Base-by-base conservation (phyloP, 345 rosid genomes). In the Erucastrum elatum region DNA sequence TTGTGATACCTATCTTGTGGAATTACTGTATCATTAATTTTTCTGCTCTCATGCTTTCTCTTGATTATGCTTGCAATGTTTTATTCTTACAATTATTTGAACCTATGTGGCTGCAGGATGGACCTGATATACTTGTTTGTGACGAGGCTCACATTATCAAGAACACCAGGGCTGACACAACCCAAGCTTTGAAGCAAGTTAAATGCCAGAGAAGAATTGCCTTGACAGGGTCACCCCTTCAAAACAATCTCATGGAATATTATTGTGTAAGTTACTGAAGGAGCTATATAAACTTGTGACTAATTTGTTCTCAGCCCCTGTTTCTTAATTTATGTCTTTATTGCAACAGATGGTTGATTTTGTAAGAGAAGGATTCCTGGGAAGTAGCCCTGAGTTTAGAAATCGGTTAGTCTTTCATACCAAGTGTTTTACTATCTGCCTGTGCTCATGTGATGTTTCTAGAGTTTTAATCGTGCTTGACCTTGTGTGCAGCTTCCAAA, bases 331-430 rank as follows among this genome's bases (percentile, higher is more conserved):
- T 61, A 44, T 80, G 70, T 27, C 81, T 77, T 66, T 39, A 82
- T 35, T 87, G 79, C 65, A 59, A 84, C 91, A 96, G 99, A 96
- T 96, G 99, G 99, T 96, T 84, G 99, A 96, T 85, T 96, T 96
- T 84, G 99, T 96, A 17, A 86, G 99, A 88, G 99, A 96, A 89
- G 99, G 99, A 84, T 96, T 96, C 83, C 91, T 96, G 71, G 99
- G 99, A 53, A 93, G 98, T 89, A 96, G 99, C 82, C 97, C 89
- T 29, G 99, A 96, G 85, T 93, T 93, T 84, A 85, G 98, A 84
- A 96, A 96, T 80, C 94, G 99, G 99, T 79, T 85, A 86, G 91
- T 53, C 82, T 82, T 84, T 73, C 25, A 69, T 68, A 17, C 73
- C 65, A 60, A 60, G 37, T 63, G 51, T 65, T 71, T 11, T 74